Evolutionary conservation across 2,329 filamentous ascomycete genomes (phyloP), one percentile per base, ranked within the genome.

Genomic region (Herpotrichia juniperi): DNA sequence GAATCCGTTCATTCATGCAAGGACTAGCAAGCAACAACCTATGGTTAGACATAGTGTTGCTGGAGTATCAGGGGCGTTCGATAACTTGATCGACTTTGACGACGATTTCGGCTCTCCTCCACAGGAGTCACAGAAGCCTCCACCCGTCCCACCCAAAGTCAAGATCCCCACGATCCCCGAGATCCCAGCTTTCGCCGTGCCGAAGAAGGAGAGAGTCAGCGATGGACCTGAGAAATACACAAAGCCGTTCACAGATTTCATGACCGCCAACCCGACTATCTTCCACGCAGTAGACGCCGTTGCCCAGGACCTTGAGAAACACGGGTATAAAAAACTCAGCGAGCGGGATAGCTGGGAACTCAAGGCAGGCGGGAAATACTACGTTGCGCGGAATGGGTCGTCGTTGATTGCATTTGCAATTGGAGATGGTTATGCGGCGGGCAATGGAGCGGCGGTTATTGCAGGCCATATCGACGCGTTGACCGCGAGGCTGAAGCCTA

Each of bases 401-500:
- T 88, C 90, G 34, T 74, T 96, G 58, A 90, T 96, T 64, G 90
- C 92, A 7, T 97, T 97, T 75, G 84, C 85, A 3, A 83, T 97
- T 50, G 93, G 93, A 50, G 85, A 84, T 46, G 82, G 87, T 2
- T 97, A 96, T 73, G 82, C 89, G 74, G 83, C 88, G 46, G 93
- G 93, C 8, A 93, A 96, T 66, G 93, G 93, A 42, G 83, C 93
- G 44, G 91, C 88, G 49, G 93, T 97, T 75, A 82, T 97, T 40
- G 94, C 90, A 2, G 93, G 93, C 7, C 94, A 97, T 74, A 89
- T 97, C 57, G 94, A 97, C 75, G 93, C 93, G 42, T 78, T 97
- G 47, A 96, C 93, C 14, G 90, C 93, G 16, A 90, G 87, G 74
- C 57, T 97, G 63, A 97, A 97, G 85, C 93, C 94, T 9, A 84